Evolutionary conservation across 495 filamentous ascomycete species (phyloP).

Genomic region (Aspergillus saccharolyticus): DNA sequence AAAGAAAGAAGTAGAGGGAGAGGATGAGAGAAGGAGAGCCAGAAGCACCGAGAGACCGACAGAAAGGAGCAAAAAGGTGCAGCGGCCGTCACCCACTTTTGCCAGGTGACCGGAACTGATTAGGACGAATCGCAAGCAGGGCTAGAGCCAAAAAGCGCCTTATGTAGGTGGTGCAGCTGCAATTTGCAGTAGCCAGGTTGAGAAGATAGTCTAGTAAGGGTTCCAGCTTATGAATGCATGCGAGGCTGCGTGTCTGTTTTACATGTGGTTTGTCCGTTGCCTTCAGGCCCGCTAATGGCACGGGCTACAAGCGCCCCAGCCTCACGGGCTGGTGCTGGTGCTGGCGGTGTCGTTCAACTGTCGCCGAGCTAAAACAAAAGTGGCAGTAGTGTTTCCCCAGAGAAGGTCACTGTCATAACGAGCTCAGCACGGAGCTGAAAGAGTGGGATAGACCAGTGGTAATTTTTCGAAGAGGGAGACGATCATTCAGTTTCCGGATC

Average conservation of each 20-base stretch:
- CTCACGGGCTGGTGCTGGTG: background rate
- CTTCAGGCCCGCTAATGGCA: slow-evolving; percentile 14
- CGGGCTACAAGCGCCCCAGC: slow-evolving; percentile 6
- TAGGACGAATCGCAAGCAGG: background rate
- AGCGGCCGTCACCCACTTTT: background rate
- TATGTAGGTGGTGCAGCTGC: slow-evolving; percentile 2
- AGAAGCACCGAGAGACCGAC: background rate
- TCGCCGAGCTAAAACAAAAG: background rate
- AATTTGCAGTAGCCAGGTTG: background rate
- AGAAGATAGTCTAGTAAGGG: background rate
- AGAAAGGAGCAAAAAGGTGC: background rate
- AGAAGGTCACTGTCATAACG: background rate
- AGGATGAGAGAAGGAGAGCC: background rate
- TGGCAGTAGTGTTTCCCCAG: background rate
- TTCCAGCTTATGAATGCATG: slow-evolving; percentile 7
- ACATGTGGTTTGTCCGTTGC: slow-evolving; percentile 9
- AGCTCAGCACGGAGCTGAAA: background rate
- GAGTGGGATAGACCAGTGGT: background rate
- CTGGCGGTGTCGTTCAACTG: background rate
- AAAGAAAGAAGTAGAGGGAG: background rate
- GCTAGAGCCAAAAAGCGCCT: slow-evolving; percentile 4
- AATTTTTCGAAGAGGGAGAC: background rate
- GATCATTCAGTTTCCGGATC: slow-evolving; percentile 11
- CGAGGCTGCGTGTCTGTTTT: slow-evolving; percentile 24
- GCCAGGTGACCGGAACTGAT: slow-evolving; percentile 4